Evolutionary conservation across 2,329 filamentous ascomycete genomes (phyloP).

Genomic region (Daldinia eschscholtzii): DNA sequence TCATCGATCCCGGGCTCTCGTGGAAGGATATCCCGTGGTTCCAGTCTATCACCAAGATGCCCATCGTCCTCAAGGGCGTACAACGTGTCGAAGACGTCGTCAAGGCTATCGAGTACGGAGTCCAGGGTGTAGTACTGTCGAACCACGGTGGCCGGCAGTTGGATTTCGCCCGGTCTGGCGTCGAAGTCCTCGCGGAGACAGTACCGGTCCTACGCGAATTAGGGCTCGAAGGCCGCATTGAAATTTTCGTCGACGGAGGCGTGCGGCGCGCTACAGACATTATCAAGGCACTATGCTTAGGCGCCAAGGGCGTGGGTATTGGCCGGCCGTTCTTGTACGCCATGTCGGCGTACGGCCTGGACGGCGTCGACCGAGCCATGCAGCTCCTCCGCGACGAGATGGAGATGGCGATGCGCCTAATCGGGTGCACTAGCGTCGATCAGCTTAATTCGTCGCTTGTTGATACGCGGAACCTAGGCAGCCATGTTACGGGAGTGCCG

Average conservation of each 20-base stretch:
- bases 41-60: slow-evolving; percentile 88
- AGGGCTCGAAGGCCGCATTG: slow-evolving; percentile 80
- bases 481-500: slow-evolving; percentile 64
- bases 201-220: slow-evolving; percentile 85
- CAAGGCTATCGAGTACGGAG: slow-evolving; percentile 82
- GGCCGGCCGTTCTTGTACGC: slow-evolving; percentile 95
- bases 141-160: slow-evolving; percentile 97
- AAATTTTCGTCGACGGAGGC: slow-evolving; percentile 92
- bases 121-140: slow-evolving; percentile 91
- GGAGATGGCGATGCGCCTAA: slow-evolving; percentile 98
- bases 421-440: slow-evolving; percentile 80
- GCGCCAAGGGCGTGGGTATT: slow-evolving; percentile 92
- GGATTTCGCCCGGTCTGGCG: slow-evolving; percentile 87
- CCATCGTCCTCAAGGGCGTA: slow-evolving; percentile 95
- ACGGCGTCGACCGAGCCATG: slow-evolving; percentile 93
- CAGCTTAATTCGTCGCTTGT: slow-evolving; percentile 85
- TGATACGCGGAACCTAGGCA: slow-evolving; percentile 77
- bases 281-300: slow-evolving; percentile 92
- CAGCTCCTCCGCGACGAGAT: slow-evolving; percentile 94
- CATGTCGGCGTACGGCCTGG: slow-evolving; percentile 90
- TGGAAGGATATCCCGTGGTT: slow-evolving; percentile 99
- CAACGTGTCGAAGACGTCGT: slow-evolving; percentile 96
- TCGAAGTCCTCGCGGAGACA: slow-evolving; percentile 93
- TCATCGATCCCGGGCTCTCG: slow-evolving; percentile 93
- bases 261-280: slow-evolving; percentile 93